phyloP scores from a whole-genome alignment of 1,284 basidiomycete species.

The Ustilago sp. region DNA sequence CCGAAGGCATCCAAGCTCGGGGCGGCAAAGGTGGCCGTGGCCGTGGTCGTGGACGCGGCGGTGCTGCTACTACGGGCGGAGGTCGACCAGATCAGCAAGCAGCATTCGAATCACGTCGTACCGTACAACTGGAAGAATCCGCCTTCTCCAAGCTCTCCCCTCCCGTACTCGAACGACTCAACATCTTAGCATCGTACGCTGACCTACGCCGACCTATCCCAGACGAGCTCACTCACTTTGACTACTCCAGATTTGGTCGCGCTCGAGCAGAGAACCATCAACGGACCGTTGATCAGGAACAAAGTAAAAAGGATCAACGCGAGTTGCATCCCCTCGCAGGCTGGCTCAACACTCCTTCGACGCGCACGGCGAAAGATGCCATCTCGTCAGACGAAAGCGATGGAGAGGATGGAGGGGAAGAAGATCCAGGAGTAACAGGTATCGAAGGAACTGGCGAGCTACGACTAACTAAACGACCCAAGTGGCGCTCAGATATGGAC shows the following conservation, averaged over 20 bases:
- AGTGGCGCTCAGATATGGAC: constrained; percentile 54
- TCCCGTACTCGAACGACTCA: constrained; percentile 53
- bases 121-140: constrained; percentile 51
- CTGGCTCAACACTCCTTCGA: constrained; percentile 18
- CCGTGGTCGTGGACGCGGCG: constrained; percentile 23
- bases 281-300: constrained; percentile 16
- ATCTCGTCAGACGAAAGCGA: constrained; percentile 15
- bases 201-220: constrained; percentile 44
- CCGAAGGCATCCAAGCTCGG: constrained; percentile 14
- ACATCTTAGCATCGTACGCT: constrained; percentile 51
- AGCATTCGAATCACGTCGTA: constrained; percentile 40
- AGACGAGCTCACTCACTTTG: constrained; percentile 26
- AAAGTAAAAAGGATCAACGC: constrained; percentile 13
- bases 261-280: constrained; percentile 41
- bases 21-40: constrained; percentile 21
- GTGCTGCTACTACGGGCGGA: constrained; percentile 5
- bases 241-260: constrained; percentile 45
- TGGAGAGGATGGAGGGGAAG: not conserved
- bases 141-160: constrained; percentile 56
- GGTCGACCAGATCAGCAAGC: constrained; percentile 40
- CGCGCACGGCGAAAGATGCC: not conserved
- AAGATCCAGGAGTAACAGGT: constrained; percentile 30
- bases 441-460: constrained; percentile 42
- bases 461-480: constrained; percentile 54
- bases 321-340: constrained; percentile 36